Evolutionary conservation across 768 basidiomycete genomes (phyloP).

Genomic region (Auricularia sp.): DNA sequence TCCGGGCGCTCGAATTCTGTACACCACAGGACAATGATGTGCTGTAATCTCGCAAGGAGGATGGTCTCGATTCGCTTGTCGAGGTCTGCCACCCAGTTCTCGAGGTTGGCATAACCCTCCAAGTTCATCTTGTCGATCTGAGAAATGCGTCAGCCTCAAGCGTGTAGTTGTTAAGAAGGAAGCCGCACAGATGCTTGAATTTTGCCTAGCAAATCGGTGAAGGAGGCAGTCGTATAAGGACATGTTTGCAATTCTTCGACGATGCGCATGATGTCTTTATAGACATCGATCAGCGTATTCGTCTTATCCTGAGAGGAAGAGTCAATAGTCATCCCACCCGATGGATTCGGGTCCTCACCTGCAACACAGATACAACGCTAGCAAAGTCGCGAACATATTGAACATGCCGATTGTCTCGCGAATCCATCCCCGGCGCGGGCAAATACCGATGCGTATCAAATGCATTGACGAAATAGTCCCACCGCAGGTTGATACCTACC

Average conservation of each 20-base stretch:
- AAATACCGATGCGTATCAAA: slow-evolving; percentile 77
- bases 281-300: slow-evolving; percentile 84
- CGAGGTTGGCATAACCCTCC: slow-evolving; percentile 91
- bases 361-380: slow-evolving; percentile 80
- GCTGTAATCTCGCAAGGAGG: slow-evolving; percentile 59
- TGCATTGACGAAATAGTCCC: slow-evolving; percentile 95
- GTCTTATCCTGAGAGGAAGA: slow-evolving; percentile 65
- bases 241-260: slow-evolving; percentile 86
- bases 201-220: slow-evolving; percentile 63
- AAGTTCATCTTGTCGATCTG: slow-evolving; percentile 90
- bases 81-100: slow-evolving; percentile 76
- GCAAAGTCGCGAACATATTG: slow-evolving; percentile 95
- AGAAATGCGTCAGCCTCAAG: background rate
- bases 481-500: slow-evolving; percentile 85
- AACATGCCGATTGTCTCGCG: slow-evolving; percentile 77
- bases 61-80: slow-evolving; percentile 74
- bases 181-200: slow-evolving; percentile 73
- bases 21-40: slow-evolving; percentile 82
- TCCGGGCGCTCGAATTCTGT: slow-evolving; percentile 71
- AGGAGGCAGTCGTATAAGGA: slow-evolving; percentile 73
- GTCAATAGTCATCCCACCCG: background rate
- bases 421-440: slow-evolving; percentile 48
- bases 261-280: slow-evolving; percentile 71
- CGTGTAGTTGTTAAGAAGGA: background rate
- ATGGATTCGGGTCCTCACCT: slow-evolving; percentile 33